Evolutionary conservation across 495 filamentous ascomycete species (phyloP).

Genomic region (Rostrohypoxylon terebratum): DNA sequence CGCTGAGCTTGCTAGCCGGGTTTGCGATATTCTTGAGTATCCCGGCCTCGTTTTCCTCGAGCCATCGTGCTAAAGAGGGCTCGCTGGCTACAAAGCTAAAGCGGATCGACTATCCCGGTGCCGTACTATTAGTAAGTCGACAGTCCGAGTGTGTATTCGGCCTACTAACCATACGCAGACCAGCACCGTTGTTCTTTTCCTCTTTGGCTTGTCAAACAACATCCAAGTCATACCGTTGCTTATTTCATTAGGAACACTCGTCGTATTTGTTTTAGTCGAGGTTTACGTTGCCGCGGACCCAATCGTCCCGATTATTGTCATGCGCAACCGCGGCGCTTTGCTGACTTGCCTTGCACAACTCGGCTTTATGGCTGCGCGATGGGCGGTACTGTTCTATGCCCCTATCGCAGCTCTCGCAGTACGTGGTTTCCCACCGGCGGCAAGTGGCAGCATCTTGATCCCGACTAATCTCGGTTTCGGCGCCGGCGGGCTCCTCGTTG

Average conservation of each 20-base stretch:
- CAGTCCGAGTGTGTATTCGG: not conserved
- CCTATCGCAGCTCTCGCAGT: slow-evolving; percentile 81
- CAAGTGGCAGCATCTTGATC: slow-evolving; percentile 76
- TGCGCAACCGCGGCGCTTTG: slow-evolving; percentile 71
- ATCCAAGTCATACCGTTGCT: slow-evolving; percentile 69
- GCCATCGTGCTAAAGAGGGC: slow-evolving; percentile 32
- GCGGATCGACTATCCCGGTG: slow-evolving; percentile 76
- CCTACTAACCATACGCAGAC: slow-evolving; percentile 51
- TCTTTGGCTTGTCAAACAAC: slow-evolving; percentile 71
- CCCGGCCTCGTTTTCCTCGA: slow-evolving; percentile 56
- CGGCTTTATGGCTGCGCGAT: slow-evolving; percentile 79
- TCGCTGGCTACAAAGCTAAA: slow-evolving; percentile 62
- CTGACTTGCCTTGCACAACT: slow-evolving; percentile 76
- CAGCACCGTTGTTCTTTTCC: slow-evolving; percentile 68
- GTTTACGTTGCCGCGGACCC: slow-evolving; percentile 67
- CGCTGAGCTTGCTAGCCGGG: slow-evolving; percentile 66
- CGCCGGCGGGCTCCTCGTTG: slow-evolving; percentile 73
- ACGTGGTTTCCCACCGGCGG: slow-evolving; percentile 70
- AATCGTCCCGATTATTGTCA: slow-evolving; percentile 74
- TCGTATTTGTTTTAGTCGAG: slow-evolving; percentile 72
- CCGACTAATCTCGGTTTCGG: slow-evolving; percentile 83
- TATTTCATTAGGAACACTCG: slow-evolving; percentile 64
- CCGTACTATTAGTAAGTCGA: slow-evolving; percentile 67
- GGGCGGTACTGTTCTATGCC: slow-evolving; percentile 80
- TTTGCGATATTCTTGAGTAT: slow-evolving; percentile 70